Conservation (phyloP, 495 filamentous ascomycete species). For the Penicillium canescens region DNA sequence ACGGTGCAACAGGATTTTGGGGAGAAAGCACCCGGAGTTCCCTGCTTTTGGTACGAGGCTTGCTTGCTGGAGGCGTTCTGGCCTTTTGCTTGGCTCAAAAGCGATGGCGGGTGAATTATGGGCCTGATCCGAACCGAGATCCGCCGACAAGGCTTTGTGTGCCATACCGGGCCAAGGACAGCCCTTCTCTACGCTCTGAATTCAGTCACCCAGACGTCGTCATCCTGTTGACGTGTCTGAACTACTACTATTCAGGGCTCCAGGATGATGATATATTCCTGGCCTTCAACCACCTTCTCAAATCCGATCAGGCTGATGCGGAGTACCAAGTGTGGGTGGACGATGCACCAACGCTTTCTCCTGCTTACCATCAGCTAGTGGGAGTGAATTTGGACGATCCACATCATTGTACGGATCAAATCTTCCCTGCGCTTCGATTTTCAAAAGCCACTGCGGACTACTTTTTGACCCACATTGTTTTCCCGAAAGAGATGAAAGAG, state of each 20-base stretch:
- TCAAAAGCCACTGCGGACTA: constrained; percentile 59
- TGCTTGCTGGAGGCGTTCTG: constrained; percentile 59
- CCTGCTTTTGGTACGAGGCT: not conserved
- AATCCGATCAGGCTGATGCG: constrained; percentile 53
- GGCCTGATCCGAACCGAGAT: constrained; percentile 33
- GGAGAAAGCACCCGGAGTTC: too few relatives aligned
- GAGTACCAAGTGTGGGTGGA: constrained; percentile 58
- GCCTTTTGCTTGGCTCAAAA: constrained; percentile 56
- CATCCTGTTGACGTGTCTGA: constrained; percentile 66
- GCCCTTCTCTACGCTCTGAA: constrained; percentile 61
- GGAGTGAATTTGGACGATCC: constrained; percentile 63
- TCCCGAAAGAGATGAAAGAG: constrained; percentile 62
- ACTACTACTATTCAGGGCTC: constrained; percentile 70
- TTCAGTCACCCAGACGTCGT: constrained; percentile 74
- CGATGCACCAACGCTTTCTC: constrained; percentile 34
- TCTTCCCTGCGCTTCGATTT: constrained; percentile 56
- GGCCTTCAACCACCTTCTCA: constrained; percentile 49
- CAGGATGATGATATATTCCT: constrained; percentile 49
- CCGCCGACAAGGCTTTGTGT: constrained; percentile 59
- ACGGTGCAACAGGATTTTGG: too few relatives aligned
- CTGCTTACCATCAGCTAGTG: constrained; percentile 43
- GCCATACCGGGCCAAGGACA: constrained; percentile 71
- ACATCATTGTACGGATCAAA: constrained; percentile 27
- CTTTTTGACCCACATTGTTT: constrained; percentile 62
- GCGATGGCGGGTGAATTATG: constrained; percentile 58